Evolutionary conservation across 495 filamentous ascomycete genomes (phyloP), one percentile per base, ranked within the genome.

Genomic region (Hypoxylon cercidicola): DNA sequence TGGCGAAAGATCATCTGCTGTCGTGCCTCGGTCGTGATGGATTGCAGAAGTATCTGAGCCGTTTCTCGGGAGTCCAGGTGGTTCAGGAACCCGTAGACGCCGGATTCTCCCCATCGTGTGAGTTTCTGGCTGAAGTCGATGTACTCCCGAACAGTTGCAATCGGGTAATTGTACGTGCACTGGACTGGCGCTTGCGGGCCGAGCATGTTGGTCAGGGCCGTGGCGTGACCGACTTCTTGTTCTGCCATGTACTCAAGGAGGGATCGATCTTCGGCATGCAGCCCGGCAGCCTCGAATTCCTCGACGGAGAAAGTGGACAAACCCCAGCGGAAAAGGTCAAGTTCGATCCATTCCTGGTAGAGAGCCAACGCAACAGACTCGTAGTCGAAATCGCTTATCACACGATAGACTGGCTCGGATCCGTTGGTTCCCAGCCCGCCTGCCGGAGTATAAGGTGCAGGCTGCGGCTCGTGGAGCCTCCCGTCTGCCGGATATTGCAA

Each of bases 1-100:
- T 96, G 92, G 19, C 92, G 89, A 83, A 95, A 96, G 56, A 90
- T 89, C 80, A 93, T 83, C 78, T 97, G 91, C 77, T 96, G 93
- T 1, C 93, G 88, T 12, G 90, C 89, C 68, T 96, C 93, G n/a
- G 87, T 89, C 19, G 90, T 84, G 75, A 97, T 90, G 20, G 87
- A 87, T 73, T 92, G 89, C 10, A 90, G 77, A 0, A 96, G 82
- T 16, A 96, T 75, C 66, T 88, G 86, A 0, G 82, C 90, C 13
- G 88, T 89, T 53, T 92, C 88, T 13, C 90, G 87, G 1, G 88
- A 88, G 72, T 96, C 86, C 13, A 96, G 82, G 72, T 96, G 92
- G 48, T 87, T 83, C 55, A 96, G 79, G 75, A 94, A 96, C 1
- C 92, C 91, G 75, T 91, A 93, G 1, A 93, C 92, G 21, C 93